These are phyloP conservation scores for Maudiozyma bulderi DNA, from an alignment of 805 yeast species.

Conservation along the genomic window DNA sequence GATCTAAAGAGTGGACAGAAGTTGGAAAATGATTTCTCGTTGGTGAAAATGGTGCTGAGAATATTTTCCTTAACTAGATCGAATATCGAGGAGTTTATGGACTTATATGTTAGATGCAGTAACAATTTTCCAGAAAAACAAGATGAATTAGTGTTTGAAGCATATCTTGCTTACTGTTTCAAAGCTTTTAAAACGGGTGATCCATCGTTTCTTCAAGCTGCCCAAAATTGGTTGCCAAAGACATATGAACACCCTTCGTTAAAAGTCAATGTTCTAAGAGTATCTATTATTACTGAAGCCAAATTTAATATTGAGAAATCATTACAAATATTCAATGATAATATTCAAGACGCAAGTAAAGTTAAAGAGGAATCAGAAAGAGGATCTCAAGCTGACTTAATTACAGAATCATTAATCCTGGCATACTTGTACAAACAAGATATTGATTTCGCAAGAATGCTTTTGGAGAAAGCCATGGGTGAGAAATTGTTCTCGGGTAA, in stretches of 20 bases:
- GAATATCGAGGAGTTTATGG: conserved; percentile 24
- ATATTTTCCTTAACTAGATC: conserved; percentile 13
- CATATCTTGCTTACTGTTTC: conserved; percentile 34
- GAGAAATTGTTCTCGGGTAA: conserved; percentile 33
- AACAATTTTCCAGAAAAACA: conserved; percentile 32
- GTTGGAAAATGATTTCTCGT: conserved; percentile 19
- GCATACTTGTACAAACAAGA: conserved; percentile 38
- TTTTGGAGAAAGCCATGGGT: conserved; percentile 38
- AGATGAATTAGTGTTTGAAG: conserved; percentile 33
- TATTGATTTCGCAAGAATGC: conserved; percentile 44
- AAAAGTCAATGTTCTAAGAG: conserved; percentile 31
- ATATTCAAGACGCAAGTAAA: conserved; percentile 32
- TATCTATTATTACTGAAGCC: conserved; percentile 35
- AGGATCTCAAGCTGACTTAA: conserved; percentile 34
- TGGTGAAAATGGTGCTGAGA: conserved; percentile 15
- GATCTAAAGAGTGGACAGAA: conserved; percentile 31
- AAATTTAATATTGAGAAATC: conserved; percentile 33
- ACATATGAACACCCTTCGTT: conserved; percentile 14
- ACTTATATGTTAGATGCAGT: conserved; percentile 34
- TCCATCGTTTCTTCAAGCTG: conserved; percentile 28
- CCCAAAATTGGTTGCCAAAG: conserved; percentile 30
- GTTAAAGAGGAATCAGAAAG: conserved; percentile 19
- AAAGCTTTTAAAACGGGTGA: conserved; percentile 31
- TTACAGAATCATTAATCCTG: conserved; percentile 40
- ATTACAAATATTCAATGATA: conserved; percentile 37